Evolutionary conservation across 192 early-diverging fungal genomes (phyloP).

Genomic region (Chytriomyces hyalinus): DNA sequence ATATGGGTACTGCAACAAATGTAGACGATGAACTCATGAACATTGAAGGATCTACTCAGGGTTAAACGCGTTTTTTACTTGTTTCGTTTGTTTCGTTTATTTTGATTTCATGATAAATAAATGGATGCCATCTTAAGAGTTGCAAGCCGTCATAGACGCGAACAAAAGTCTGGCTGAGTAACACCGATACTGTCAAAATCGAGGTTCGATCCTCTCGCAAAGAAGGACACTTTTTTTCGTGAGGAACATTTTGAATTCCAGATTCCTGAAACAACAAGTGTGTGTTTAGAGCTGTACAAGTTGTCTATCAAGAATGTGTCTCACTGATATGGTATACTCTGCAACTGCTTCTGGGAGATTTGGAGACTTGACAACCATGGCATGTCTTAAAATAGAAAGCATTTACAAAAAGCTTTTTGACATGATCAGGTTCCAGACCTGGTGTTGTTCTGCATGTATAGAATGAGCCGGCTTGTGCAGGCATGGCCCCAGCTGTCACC

Average conservation of each 20-base stretch:
- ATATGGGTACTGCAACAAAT: slow-evolving; percentile 50
- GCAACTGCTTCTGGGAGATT: slow-evolving; percentile 36
- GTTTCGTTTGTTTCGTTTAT: not conserved
- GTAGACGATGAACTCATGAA: slow-evolving; percentile 55
- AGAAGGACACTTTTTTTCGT: too few relatives aligned
- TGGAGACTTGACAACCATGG: slow-evolving; percentile 43
- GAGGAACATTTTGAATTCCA: too few relatives aligned
- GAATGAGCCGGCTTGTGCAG: slow-evolving; percentile 44
- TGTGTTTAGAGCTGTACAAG: too few relatives aligned
- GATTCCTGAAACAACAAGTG: too few relatives aligned
- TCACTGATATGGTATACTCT: slow-evolving; percentile 38
- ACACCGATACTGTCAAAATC: too few relatives aligned
- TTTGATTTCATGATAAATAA: not conserved
- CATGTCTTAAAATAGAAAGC: slow-evolving; percentile 24
- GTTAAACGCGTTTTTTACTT: not conserved
- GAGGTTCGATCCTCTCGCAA: too few relatives aligned
- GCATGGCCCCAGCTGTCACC: slow-evolving; percentile 55
- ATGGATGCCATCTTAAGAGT: not conserved
- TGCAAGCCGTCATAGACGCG: too few relatives aligned
- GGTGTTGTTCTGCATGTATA: slow-evolving; percentile 39
- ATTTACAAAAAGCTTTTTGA: not conserved
- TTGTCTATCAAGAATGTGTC: not conserved
- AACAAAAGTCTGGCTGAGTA: too few relatives aligned
- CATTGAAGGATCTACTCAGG: not conserved
- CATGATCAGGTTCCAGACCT: slow-evolving; percentile 24